Percentiles rank a stretch among this genome's conserved stretches.
Evolutionary conservation across 2,329 filamentous ascomycete genomes (phyloP).

Genomic region (Penicillium sclerotiorum): DNA sequence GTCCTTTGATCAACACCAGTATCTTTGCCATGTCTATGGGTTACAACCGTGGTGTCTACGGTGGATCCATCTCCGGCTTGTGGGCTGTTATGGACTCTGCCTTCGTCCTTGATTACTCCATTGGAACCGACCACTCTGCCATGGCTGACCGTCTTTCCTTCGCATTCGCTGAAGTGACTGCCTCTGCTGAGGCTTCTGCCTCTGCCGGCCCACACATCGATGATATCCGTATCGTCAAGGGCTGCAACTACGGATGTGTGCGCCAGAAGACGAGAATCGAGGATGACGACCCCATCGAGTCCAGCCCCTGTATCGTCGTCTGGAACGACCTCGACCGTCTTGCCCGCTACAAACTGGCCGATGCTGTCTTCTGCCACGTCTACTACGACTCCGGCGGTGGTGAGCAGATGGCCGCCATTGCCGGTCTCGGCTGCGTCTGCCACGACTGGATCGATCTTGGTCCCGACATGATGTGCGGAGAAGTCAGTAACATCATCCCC

Average conservation of each 20-base stretch:
- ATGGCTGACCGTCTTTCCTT: constrained; percentile 13
- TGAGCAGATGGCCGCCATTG: constrained; percentile 18
- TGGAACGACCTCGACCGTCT: constrained; percentile 17
- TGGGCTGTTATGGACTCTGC: constrained; percentile 17
- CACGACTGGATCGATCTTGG: constrained; percentile 18
- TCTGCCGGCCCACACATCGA: constrained; percentile 13
- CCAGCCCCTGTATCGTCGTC: constrained; percentile 13
- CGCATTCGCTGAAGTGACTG: constrained; percentile 15
- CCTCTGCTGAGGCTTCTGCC: constrained; percentile 11
- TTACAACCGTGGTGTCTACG: constrained; percentile 15
- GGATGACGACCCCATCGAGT: constrained; percentile 10
- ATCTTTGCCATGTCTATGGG: constrained; percentile 13
- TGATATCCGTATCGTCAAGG: constrained; percentile 14
- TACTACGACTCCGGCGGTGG: constrained; percentile 17
- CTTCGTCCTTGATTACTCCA: constrained; percentile 16
- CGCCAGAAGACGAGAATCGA: constrained; percentile 20
- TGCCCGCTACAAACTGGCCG: constrained; percentile 17
- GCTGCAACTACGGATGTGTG: constrained; percentile 13
- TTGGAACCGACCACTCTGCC: constrained; percentile 7
- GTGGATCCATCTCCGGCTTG: constrained; percentile 14
- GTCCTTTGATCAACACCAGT: constrained; percentile 14
- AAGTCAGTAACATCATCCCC: constrained; percentile 18
- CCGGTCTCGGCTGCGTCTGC: constrained; percentile 15
- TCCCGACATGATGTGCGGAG: constrained; percentile 13
- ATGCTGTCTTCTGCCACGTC: constrained; percentile 18